Conservation (phyloP, 257 asterid genomes). For the Jasminum sambac region DNA sequence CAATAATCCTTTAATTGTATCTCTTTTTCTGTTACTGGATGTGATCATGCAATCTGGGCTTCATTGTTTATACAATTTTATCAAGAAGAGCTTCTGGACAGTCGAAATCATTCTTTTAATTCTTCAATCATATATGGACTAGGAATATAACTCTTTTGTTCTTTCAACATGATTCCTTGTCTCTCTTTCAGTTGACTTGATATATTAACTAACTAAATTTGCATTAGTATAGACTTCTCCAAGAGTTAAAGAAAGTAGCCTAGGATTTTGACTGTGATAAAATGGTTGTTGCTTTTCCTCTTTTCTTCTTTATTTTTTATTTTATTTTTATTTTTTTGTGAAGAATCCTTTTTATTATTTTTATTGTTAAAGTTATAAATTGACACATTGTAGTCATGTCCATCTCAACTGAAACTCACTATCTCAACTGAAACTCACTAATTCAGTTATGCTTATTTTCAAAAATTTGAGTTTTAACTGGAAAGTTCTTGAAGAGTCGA, state of each 20-base stretch:
- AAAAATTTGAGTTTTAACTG: constrained; percentile 11
- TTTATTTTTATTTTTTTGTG: background rate
- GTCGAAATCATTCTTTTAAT: background rate
- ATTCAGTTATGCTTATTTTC: constrained; percentile 8
- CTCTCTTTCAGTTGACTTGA: background rate
- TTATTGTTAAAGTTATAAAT: background rate
- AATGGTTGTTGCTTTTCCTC: background rate
- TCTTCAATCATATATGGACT: background rate
- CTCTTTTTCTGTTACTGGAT: constrained; percentile 4
- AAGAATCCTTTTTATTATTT: background rate
- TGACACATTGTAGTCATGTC: background rate
- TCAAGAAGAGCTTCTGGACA: background rate
- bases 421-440: too few species aligned
- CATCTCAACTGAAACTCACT: too few species aligned
- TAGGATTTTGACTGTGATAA: background rate
- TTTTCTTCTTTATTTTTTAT: background rate
- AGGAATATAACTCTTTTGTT: background rate
- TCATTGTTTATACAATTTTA: constrained; percentile 1
- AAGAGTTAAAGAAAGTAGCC: background rate
- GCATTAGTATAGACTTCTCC: background rate
- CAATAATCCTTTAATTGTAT: constrained; percentile 22
- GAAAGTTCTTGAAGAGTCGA: constrained; percentile 9
- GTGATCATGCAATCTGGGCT: constrained; percentile 11
- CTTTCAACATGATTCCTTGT: constrained; percentile 9
- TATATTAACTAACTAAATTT: constrained; percentile 7